Conservation (phyloP, 176 grass and related monocot genomes). For the Elaeis guineensis region DNA sequence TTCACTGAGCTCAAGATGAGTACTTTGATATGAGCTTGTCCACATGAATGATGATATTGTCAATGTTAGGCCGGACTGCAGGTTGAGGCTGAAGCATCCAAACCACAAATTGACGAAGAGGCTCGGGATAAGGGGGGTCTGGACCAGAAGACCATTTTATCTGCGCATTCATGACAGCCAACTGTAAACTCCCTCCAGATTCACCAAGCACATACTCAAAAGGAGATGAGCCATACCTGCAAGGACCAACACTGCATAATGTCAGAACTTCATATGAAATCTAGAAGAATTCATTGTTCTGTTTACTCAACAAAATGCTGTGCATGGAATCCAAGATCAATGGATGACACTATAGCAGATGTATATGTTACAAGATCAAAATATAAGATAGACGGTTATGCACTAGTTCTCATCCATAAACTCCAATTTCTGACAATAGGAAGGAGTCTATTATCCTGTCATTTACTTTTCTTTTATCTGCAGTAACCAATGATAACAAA, state of each 20-base stretch:
- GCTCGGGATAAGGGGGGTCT: conserved; percentile 54
- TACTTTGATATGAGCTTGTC: conserved; percentile 76
- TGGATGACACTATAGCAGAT: too few species aligned
- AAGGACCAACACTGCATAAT: not conserved
- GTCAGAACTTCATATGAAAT: not conserved
- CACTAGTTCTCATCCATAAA: too few species aligned
- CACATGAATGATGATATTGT: conserved; percentile 76
- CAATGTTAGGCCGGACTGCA: conserved; percentile 61
- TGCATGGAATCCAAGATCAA: not conserved
- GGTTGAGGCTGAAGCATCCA: conserved; percentile 91
- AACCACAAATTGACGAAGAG: conserved; percentile 61
- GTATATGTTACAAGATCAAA: too few species aligned
- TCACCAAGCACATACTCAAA: conserved; percentile 79
- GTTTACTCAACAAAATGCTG: not conserved
- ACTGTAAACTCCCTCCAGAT: conserved; percentile 84
- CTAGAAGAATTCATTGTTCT: not conserved
- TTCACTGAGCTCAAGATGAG: conserved; percentile 15
- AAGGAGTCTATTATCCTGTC: too few species aligned
- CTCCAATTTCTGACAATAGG: too few species aligned
- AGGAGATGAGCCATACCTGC: conserved; percentile 78
- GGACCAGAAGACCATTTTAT: conserved; percentile 77
- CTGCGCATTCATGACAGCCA: conserved; percentile 72
- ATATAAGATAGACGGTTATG: too few species aligned
- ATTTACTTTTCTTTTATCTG: too few species aligned
- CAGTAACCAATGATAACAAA: too few species aligned